Evolutionary conservation across 139 green algal species (phyloP).

Genomic region (Pleodorina starrii): DNA sequence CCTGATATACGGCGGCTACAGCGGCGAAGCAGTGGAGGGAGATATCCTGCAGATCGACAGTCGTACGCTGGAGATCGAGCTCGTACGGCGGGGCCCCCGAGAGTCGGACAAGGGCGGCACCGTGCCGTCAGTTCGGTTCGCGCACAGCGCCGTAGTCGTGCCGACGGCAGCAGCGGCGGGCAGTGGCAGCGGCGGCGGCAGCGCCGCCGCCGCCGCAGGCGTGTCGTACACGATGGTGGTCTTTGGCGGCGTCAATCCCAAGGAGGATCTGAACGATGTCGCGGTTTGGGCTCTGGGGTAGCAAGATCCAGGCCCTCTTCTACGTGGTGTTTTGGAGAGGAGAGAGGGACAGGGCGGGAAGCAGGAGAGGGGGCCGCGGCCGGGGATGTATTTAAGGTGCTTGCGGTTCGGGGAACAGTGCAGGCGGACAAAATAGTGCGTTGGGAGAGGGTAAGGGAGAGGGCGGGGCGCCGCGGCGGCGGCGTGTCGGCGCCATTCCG

Average conservation of each 20-base stretch:
- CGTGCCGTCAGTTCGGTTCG: slow-evolving; percentile 58
- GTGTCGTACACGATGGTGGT: slow-evolving; percentile 58
- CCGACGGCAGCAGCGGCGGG: not conserved
- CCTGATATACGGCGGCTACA: slow-evolving; percentile 49
- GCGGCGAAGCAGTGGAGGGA: slow-evolving; percentile 65
- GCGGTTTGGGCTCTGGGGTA: slow-evolving; percentile 53
- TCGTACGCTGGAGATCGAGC: slow-evolving; percentile 55
- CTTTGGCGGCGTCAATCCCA: slow-evolving; percentile 74
- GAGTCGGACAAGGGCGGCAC: slow-evolving; percentile 48
- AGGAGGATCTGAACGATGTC: slow-evolving; percentile 69
- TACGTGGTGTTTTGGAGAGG: too few species aligned
- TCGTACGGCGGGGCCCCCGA: slow-evolving; percentile 54
- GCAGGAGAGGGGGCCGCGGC: too few species aligned
- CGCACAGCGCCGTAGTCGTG: slow-evolving; percentile 58
- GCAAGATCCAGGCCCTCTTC: too few species aligned
- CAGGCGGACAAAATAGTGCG: too few species aligned
- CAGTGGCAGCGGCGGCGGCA: not conserved
- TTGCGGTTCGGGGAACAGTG: too few species aligned
- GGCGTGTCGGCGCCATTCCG: too few species aligned
- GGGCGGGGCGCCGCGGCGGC: too few species aligned
- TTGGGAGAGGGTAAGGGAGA: too few species aligned
- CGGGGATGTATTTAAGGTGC: too few species aligned
- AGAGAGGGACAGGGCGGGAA: too few species aligned
- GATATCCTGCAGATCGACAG: slow-evolving; percentile 68
- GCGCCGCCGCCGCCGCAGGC: too few species aligned